These are phyloP conservation scores for Linum trigynum DNA, from an alignment of 345 rosid genomes.

Conservation along the genomic window DNA sequence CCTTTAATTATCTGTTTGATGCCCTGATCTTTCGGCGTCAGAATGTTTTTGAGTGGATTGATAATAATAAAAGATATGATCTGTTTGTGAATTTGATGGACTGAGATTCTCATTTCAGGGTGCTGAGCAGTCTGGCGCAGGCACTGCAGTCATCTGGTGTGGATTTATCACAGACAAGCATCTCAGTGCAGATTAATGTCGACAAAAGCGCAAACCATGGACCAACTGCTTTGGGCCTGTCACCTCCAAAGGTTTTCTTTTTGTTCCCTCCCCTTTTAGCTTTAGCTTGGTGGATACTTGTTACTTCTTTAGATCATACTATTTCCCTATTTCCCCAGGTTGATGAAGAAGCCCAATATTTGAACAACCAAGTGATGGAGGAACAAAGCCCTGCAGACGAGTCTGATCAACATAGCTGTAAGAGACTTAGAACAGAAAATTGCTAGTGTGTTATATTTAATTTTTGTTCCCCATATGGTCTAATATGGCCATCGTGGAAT, in stretches of 20 bases:
- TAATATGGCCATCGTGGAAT: neutral
- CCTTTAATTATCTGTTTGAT: no score
- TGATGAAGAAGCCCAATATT: slow-evolving; percentile 18
- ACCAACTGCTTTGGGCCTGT: slow-evolving; percentile 15
- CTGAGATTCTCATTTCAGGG: slow-evolving; percentile 29
- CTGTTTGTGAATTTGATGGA: neutral
- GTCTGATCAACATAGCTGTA: slow-evolving; percentile 26
- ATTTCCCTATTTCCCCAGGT: slow-evolving; percentile 21
- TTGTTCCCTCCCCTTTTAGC: neutral
- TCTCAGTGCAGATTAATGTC: slow-evolving; percentile 60
- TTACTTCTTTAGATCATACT: neutral
- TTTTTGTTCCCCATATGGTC: no score
- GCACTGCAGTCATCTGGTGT: slow-evolving; percentile 60
- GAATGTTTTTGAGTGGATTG: no score
- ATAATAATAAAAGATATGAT: neutral
- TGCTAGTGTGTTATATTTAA: slow-evolving; percentile 14
- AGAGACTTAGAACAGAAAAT: slow-evolving; percentile 37
- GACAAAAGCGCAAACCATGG: slow-evolving; percentile 31
- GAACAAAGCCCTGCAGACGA: slow-evolving; percentile 29
- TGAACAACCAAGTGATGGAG: slow-evolving; percentile 23
- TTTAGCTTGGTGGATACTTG: neutral
- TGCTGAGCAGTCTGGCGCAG: slow-evolving; percentile 42
- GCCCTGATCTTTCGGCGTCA: no score
- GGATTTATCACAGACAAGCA: slow-evolving; percentile 49
- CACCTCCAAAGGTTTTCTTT: slow-evolving; percentile 35